Evolutionary conservation across 306 rosid species (phyloP).

Genomic region (Cucurbita argyrosperma): DNA sequence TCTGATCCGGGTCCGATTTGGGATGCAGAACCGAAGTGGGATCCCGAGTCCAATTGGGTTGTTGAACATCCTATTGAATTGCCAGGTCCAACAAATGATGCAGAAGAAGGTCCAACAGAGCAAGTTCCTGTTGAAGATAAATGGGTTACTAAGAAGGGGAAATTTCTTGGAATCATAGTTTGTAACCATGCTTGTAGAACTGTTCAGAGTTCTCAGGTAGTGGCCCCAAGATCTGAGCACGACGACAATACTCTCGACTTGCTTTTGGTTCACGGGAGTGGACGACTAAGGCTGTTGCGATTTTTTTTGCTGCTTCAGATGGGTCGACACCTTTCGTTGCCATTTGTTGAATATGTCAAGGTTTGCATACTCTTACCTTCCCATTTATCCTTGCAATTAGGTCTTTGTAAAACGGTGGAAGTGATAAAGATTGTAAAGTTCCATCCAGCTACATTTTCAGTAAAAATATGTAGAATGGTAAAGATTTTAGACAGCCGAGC

Average conservation of each 20-base stretch:
- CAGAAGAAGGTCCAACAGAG: constrained; percentile 39
- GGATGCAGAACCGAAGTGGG: constrained; percentile 99
- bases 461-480: background rate
- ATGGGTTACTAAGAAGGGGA: constrained; percentile 76
- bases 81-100: constrained; percentile 68
- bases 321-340: constrained; percentile 90
- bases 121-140: constrained; percentile 59
- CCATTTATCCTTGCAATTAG: background rate
- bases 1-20: constrained; percentile 99
- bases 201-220: constrained; percentile 93
- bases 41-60: constrained; percentile 69
- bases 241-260: constrained; percentile 77
- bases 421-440: background rate
- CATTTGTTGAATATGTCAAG: constrained; percentile 89
- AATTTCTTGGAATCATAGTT: constrained; percentile 75
- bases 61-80: constrained; percentile 82
- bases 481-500: background rate
- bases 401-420: background rate
- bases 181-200: constrained; percentile 97
- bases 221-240: constrained; percentile 83
- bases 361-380: constrained; percentile 21
- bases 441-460: background rate
- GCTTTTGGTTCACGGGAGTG: constrained; percentile 81
- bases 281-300: constrained; percentile 70
- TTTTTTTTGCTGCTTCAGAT: constrained; percentile 86